phyloP scores from a whole-genome alignment of 1,284 basidiomycete species.

The Cryptococcus depauperatus region DNA sequence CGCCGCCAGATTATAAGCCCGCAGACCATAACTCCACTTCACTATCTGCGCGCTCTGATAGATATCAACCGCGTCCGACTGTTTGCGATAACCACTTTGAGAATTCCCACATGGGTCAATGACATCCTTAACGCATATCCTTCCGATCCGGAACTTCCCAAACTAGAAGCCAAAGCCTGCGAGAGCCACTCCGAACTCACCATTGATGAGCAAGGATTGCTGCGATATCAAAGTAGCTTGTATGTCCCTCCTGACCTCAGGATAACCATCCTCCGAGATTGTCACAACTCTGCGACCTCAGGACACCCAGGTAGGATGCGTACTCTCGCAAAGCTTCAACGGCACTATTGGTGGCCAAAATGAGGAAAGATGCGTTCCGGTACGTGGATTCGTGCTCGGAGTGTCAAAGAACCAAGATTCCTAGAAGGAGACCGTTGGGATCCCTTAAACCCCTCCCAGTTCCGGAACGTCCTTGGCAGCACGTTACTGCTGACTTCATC shows the following conservation, averaged over 20 bases:
- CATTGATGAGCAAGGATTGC: too few species aligned
- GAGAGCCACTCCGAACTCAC: too few species aligned
- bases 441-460: slow-evolving; percentile 42
- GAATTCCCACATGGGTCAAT: too few species aligned
- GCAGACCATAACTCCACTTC: not conserved
- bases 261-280: slow-evolving; percentile 9
- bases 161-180: too few species aligned
- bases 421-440: slow-evolving; percentile 32
- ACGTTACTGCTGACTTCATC: not conserved
- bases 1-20: slow-evolving; percentile 33
- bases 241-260: too few species aligned
- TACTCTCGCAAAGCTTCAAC: slow-evolving; percentile 29
- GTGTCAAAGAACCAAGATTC: slow-evolving; percentile 45
- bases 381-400: slow-evolving; percentile 40
- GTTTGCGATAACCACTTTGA: not conserved
- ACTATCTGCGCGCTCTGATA: not conserved
- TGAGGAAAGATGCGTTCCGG: slow-evolving; percentile 14
- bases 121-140: too few species aligned
- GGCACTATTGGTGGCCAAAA: slow-evolving; percentile 22
- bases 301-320: slow-evolving; percentile 47
- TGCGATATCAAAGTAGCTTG: too few species aligned
- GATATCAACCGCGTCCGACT: not conserved
- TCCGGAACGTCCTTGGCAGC: slow-evolving; percentile 43
- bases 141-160: too few species aligned
- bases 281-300: slow-evolving; percentile 16